These are phyloP conservation scores for Coniochaeta hoffmannii DNA, from an alignment of 2,329 filamentous ascomycete genomes.

Conservation along the genomic window DNA sequence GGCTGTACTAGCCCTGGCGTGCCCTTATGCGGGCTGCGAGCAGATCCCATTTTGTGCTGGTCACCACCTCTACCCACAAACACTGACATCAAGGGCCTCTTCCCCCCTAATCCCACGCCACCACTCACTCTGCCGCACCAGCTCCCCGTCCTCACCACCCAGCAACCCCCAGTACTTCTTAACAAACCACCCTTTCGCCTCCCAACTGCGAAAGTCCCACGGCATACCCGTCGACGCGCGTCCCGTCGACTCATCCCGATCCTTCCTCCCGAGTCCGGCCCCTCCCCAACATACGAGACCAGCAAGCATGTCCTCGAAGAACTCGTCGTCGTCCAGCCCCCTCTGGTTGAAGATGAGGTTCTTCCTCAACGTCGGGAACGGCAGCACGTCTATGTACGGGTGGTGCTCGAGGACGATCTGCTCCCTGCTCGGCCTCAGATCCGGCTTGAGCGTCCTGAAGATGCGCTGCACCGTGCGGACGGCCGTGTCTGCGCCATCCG, in stretches of 20 bases:
- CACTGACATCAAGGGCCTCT: neutral
- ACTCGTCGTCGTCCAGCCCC: constrained; percentile 13
- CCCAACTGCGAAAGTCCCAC: constrained; percentile 15
- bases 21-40: no score
- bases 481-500: constrained; percentile 2
- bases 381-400: constrained; percentile 17
- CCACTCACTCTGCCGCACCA: constrained; percentile 11
- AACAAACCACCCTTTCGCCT: constrained; percentile 10
- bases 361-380: constrained; percentile 16
- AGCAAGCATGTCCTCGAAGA: constrained; percentile 15
- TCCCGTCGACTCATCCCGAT: constrained; percentile 7
- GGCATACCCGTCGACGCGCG: constrained; percentile 14
- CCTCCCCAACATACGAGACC: constrained; percentile 19
- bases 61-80: neutral
- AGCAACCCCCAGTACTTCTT: constrained; percentile 9
- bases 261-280: constrained; percentile 7
- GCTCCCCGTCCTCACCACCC: constrained; percentile 11
- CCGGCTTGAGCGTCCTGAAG: constrained; percentile 15
- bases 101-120: constrained; percentile 8
- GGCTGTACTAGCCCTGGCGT: no score
- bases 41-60: no score
- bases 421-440: constrained; percentile 15
- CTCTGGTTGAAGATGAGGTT: constrained; percentile 12
- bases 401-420: constrained; percentile 16
- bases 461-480: constrained; percentile 14